These are phyloP conservation scores for Lophium mytilinum DNA, from an alignment of 495 filamentous ascomycete genomes.

Conservation along the genomic window DNA sequence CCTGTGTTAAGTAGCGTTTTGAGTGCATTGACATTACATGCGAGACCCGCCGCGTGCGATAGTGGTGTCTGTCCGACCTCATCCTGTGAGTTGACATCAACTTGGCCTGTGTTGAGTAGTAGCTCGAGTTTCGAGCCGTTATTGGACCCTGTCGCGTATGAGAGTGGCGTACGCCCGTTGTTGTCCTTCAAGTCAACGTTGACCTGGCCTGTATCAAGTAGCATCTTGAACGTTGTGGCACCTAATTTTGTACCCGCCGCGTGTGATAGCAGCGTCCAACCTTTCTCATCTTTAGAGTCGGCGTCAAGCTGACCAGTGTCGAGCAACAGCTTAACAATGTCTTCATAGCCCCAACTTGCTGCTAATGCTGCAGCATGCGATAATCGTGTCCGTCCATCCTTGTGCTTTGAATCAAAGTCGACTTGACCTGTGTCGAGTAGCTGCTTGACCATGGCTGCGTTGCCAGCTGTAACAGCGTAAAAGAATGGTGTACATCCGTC, in stretches of 20 bases:
- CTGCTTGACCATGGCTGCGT: no score
- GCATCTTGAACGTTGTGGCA: no score
- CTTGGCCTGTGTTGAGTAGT: no score
- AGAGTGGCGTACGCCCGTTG: background rate
- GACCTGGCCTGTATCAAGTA: background rate
- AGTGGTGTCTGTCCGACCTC: no score
- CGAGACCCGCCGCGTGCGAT: no score
- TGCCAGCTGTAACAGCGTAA: no score
- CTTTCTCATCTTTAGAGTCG: background rate
- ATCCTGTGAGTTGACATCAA: no score
- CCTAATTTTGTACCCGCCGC: no score
- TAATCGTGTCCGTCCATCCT: background rate
- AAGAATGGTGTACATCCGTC: no score
- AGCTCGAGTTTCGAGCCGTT: no score
- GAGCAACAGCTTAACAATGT: background rate
- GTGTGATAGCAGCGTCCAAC: background rate
- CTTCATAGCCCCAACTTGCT: background rate
- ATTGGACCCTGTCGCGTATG: background rate
- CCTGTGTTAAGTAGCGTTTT: no score
- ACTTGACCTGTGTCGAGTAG: conserved; percentile 16
- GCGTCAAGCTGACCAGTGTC: background rate
- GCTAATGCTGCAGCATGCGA: background rate
- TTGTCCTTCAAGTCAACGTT: background rate
- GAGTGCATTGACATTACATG: no score
- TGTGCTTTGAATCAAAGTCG: conserved; percentile 5